Evolutionary conservation across 2,329 filamentous ascomycete genomes (phyloP), one percentile per base, ranked within the genome.

Genomic region (Parastagonospora avenae): DNA sequence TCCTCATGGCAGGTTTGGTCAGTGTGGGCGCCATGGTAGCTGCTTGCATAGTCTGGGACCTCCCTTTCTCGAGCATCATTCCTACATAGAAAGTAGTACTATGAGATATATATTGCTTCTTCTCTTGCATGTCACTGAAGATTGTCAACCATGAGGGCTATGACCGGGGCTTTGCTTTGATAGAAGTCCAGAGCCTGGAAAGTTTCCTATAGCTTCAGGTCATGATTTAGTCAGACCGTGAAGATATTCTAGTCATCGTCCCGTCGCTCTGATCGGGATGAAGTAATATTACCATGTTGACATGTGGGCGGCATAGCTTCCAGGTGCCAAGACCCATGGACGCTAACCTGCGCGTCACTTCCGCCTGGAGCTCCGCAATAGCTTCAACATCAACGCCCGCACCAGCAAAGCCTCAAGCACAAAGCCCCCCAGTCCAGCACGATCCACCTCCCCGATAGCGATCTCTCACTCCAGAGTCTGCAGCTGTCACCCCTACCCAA

Each of bases 1-100:
- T 97, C 50, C 73, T 93, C 49, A 97, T 97, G 93, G 92, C 93
- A 0, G 81, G 85, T 11, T 80, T 80, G 4, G 92, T 96, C 84
- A 96, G 90, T 69, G 59, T 92, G 14, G 84, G 87, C 4, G 89
- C 87, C 4, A 95, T 97, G 85, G 78, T 68, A n/a, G 60, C 54
- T 2, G 65, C 72, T 2, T 64, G 60, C 27, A 24, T 60, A n/a
- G 36, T 68, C 3, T 75, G 68, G 72, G 59, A 62, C n/a, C n/a
- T 68, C 35, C 64, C 71, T 1, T 55, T 68, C 14, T 65, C 57
- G 39, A 67, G 59, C 46, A 56, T 69, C 15, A 7, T 63, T 15
- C 19, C 27, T 14, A 40, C 28, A 10, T 49, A 49, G 27, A 32
- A 24, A 24, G 19, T 24, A 24, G 19, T 24, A 24, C 19, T 11